Base-by-base conservation (phyloP, 2,329 filamentous ascomycete genomes). In the Leptographium lundbergii region DNA sequence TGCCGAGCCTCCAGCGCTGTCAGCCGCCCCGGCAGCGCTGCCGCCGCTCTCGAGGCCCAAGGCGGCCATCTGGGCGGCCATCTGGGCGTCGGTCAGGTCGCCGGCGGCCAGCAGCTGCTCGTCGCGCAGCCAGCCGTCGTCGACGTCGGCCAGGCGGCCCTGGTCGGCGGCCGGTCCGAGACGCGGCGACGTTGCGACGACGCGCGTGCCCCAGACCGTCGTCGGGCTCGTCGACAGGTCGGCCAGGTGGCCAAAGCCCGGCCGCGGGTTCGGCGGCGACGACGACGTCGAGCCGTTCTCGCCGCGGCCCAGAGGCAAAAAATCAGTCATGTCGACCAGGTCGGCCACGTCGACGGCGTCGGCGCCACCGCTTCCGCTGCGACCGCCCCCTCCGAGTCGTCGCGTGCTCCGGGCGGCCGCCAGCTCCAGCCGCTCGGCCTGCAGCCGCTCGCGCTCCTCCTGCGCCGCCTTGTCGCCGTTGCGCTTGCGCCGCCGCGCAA, bases 121-220 rank as follows among this genome's bases (percentile, higher is more conserved):
- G 62, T 91, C 83, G 65, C 88, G 85, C 19, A 92, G 75, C 91
- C 91, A 96, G 0, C 91, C 91, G 47, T 63, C 64, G 69, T 96
- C 91, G 36, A n/a, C 52, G 42, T 62, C 57, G 14, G 56, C 57
- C 32, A 11, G 32, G 10, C 9, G 32, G 32, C 9, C 32, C 32
- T 9, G 45, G 34, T 58, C 91, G 22, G 59, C 60, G 68, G 95
- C 90, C 59, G 89, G 82, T 13, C 32, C 58, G 10, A 47, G 7
- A 14, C 17, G 32, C 5, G 42, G 62, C 3, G 77, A 69, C 0
- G 73, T 74, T 0, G 83, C 75, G 3, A 95, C 74, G 0, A 81
- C 83, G 4, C 81, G 78, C 0, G 92, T 97, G n/a, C 92, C 92
- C 92, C 92, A 97, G 0, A 97, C 89, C 0, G 92, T 82, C 7